Conservation (phyloP, 495 filamentous ascomycete species). For the Evernia prunastri region DNA sequence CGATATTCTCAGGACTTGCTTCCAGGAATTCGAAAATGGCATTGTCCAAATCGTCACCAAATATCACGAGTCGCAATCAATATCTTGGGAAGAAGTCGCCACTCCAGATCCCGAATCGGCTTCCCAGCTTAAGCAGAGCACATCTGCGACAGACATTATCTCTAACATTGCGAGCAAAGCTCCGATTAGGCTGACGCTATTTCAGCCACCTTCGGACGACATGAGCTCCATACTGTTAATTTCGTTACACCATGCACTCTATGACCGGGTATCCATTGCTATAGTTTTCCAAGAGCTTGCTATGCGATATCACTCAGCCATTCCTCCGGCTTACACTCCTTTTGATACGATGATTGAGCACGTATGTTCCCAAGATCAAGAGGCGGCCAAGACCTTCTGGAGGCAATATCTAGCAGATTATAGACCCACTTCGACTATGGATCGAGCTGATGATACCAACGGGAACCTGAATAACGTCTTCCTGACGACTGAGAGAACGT, state of each 20-base stretch:
- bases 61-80: slow-evolving; percentile 5
- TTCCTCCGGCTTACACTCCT: slow-evolving; percentile 27
- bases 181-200: slow-evolving; percentile 29
- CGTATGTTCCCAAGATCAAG: slow-evolving; percentile 40
- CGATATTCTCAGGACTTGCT: slow-evolving; percentile 70
- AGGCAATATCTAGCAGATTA: slow-evolving; percentile 43
- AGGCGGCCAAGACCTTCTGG: slow-evolving; percentile 63
- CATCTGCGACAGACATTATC: slow-evolving; percentile 29
- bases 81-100: slow-evolving; percentile 26
- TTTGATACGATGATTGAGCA: slow-evolving; percentile 39
- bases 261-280: slow-evolving; percentile 74
- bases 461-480: not conserved
- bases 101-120: slow-evolving; percentile 12
- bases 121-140: slow-evolving; percentile 12
- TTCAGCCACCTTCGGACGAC: slow-evolving; percentile 18
- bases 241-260: slow-evolving; percentile 61
- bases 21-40: slow-evolving; percentile 46
- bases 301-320: slow-evolving; percentile 30
- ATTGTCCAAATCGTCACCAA: slow-evolving; percentile 63
- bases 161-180: slow-evolving; percentile 25
- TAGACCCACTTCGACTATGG: slow-evolving; percentile 21
- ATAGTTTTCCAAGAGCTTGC: slow-evolving; percentile 56
- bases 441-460: slow-evolving; percentile 13
- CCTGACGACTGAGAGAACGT: not conserved
- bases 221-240: slow-evolving; percentile 27